Evolutionary conservation across 495 filamentous ascomycete genomes (phyloP).

Genomic region (Podospora didyma): DNA sequence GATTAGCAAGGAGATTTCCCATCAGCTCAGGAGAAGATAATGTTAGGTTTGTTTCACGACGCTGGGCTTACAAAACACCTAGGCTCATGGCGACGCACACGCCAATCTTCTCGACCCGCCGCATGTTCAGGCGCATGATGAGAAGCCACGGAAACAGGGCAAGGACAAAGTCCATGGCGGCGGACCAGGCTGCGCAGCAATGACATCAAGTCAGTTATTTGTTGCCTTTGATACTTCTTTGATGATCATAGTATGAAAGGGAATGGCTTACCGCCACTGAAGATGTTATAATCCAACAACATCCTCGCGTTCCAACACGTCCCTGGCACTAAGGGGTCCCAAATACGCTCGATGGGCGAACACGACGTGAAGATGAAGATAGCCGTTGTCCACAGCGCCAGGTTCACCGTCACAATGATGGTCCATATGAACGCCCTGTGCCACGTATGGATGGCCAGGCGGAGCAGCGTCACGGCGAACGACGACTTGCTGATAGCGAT

Average conservation of each 20-base stretch:
- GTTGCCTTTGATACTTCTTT: background rate
- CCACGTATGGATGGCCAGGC: constrained; percentile 4
- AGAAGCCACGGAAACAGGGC: constrained; percentile 20
- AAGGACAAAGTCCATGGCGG: constrained; percentile 14
- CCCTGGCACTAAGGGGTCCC: background rate
- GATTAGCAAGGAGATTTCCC: background rate
- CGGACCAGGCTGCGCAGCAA: constrained; percentile 7
- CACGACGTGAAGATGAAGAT: constrained; percentile 4
- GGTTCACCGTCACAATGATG: constrained; percentile 14
- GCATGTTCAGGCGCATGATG: constrained; percentile 15
- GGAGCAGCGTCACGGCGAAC: constrained; percentile 15
- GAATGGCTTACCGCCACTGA: background rate
- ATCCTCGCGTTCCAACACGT: background rate
- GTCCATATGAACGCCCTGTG: constrained; percentile 3
- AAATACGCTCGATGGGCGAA: background rate
- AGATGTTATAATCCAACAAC: background rate
- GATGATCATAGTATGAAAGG: background rate
- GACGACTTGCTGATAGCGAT: constrained; percentile 8
- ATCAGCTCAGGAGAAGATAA: background rate
- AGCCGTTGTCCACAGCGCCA: background rate
- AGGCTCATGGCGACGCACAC: constrained; percentile 20
- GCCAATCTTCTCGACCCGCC: constrained; percentile 20
- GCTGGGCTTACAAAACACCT: constrained; percentile 19
- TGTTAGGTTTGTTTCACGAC: too few species aligned
- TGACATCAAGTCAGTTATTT: background rate